Conservation (phyloP, 1,284 basidiomycete genomes). For the Trichosporon sp. region DNA sequence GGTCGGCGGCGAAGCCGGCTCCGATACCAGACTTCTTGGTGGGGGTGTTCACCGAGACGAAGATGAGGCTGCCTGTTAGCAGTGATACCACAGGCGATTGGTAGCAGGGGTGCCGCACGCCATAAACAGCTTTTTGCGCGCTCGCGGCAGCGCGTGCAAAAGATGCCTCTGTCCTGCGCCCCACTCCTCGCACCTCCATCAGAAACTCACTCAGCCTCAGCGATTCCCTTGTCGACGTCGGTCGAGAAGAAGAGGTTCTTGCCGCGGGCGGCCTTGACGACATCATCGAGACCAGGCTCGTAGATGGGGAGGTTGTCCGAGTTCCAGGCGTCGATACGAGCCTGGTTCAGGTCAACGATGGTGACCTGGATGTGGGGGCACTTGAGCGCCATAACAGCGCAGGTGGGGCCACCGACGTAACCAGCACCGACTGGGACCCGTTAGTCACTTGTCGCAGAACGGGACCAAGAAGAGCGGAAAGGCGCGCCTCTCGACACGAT, state of each 20-base stretch:
- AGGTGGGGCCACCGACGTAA: constrained; percentile 94
- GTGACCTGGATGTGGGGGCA: constrained; percentile 90
- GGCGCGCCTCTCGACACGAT: neutral
- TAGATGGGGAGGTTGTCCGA: constrained; percentile 70
- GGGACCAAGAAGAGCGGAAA: too few relatives aligned
- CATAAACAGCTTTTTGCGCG: neutral
- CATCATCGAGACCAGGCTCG: constrained; percentile 94
- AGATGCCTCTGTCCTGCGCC: neutral
- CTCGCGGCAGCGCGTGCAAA: neutral
- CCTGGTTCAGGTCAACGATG: constrained; percentile 95
- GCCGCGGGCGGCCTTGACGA: constrained; percentile 84
- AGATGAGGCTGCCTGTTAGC: constrained; percentile 58
- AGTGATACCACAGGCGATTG: neutral
- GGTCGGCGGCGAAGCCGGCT: constrained; percentile 94
- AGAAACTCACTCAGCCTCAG: constrained; percentile 74
- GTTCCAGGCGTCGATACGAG: constrained; percentile 96
- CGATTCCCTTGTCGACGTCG: constrained; percentile 89
- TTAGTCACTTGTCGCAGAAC: constrained; percentile 2
- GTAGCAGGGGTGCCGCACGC: neutral
- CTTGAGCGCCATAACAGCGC: constrained; percentile 71
- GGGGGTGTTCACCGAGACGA: constrained; percentile 79
- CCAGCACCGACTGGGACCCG: constrained; percentile 78
- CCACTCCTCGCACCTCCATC: neutral
- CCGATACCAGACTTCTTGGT: constrained; percentile 98
- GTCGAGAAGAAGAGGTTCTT: constrained; percentile 97